Conservation (phyloP, 176 grass and related monocot genomes). For the Carex kokanica region DNA sequence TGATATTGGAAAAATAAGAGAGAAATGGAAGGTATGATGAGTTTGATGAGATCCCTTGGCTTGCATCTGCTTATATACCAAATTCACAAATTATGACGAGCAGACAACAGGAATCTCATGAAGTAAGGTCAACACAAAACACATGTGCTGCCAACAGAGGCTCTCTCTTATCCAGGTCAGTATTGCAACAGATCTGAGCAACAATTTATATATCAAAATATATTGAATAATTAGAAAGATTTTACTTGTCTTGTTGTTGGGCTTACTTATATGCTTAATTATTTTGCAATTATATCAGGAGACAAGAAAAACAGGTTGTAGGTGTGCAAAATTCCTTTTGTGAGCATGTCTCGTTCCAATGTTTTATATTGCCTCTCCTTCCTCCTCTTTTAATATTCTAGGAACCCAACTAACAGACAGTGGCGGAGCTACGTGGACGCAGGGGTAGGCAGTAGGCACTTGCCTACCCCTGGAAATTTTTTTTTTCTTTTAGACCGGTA, state of each 20-base stretch:
- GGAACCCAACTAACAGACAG: too few species aligned
- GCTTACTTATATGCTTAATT: neutral
- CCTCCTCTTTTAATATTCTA: too few species aligned
- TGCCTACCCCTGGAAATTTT: too few species aligned
- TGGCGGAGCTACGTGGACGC: too few species aligned
- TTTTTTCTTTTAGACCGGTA: too few species aligned
- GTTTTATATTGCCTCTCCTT: too few species aligned
- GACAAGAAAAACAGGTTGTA: too few species aligned
- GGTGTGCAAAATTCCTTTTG: too few species aligned
- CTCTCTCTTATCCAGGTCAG: neutral
- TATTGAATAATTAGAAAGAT: neutral
- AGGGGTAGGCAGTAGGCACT: too few species aligned
- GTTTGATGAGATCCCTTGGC: neutral
- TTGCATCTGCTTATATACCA: constrained; percentile 20
- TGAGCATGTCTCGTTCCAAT: too few species aligned
- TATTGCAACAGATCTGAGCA: neutral
- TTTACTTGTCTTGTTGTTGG: neutral
- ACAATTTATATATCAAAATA: neutral
- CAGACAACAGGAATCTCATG: constrained; percentile 1
- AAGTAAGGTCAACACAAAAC: neutral
- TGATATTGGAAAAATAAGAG: constrained; percentile 15
- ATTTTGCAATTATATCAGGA: too few species aligned
- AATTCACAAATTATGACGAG: neutral
- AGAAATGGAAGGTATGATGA: neutral
- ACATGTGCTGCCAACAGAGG: neutral